Conservation (phyloP, 345 rosid species). For the Turnera subulata region DNA sequence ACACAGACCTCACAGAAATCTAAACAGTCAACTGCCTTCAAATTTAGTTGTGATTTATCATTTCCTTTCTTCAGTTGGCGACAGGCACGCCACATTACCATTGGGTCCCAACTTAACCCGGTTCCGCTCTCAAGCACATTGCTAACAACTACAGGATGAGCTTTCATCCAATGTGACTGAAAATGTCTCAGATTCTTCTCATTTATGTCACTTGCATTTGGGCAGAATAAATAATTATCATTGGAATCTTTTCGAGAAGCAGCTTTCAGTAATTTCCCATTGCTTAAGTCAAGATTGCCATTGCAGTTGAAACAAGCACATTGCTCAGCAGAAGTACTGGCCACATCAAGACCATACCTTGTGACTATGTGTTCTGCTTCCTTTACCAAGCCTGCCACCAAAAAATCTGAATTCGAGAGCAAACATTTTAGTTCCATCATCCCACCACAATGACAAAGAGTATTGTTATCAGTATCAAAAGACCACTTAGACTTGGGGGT, state of each 20-base stretch:
- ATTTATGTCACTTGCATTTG: slow-evolving; percentile 44
- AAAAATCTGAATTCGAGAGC: slow-evolving; percentile 43
- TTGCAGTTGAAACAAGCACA: slow-evolving; percentile 54
- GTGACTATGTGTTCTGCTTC: slow-evolving; percentile 85
- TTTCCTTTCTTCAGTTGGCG: too few species aligned
- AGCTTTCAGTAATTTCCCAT: slow-evolving; percentile 60
- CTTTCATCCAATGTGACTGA: slow-evolving; percentile 93
- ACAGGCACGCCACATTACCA: too few species aligned
- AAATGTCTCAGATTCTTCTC: slow-evolving; percentile 77
- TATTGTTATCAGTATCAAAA: slow-evolving; percentile 60
- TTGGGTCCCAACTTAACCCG: slow-evolving; percentile 78
- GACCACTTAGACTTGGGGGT: slow-evolving; percentile 54
- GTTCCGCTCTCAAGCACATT: slow-evolving; percentile 53
- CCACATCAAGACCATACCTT: slow-evolving; percentile 79
- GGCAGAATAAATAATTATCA: slow-evolving; percentile 69
- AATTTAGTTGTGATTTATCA: too few species aligned
- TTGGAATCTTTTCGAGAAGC: slow-evolving; percentile 52
- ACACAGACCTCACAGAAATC: too few species aligned
- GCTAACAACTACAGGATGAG: slow-evolving; percentile 81
- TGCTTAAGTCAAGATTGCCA: slow-evolving; percentile 35
- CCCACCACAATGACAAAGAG: slow-evolving; percentile 43
- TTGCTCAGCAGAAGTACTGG: slow-evolving; percentile 64
- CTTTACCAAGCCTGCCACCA: slow-evolving; percentile 67
- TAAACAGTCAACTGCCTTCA: too few species aligned
- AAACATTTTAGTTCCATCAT: slow-evolving; percentile 52